Evolutionary conservation across 2,329 filamentous ascomycete species (phyloP), one percentile per base, ranked within the genome.

Genomic region (Teratosphaeria epicoccoides): DNA sequence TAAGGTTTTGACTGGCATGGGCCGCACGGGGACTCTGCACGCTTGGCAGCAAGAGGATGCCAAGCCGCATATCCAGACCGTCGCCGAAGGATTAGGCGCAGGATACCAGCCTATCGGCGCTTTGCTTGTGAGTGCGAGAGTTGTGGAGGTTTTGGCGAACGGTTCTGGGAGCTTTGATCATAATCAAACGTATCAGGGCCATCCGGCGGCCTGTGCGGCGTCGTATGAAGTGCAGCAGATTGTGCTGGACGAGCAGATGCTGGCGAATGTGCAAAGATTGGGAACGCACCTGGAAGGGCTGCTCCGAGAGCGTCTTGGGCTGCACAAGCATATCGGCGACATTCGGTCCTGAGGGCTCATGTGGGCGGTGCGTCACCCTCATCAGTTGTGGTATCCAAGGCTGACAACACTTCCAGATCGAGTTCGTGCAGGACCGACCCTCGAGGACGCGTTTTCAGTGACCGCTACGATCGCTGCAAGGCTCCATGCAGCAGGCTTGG

Each of bases 61-160:
- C 10, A 71, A 73, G 0, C 83, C 83, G 0, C 82, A 87, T 59
- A 71, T 87, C 1, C 75, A 83, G 60, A 79, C 80, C 0, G 67
- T 84, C 2, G 83, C 79, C 0, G 86, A 87, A 61, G 80, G 79
- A 0, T 70, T 87, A 0, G 80, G 76, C 0, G 82, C 75, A 11
- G 83, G 83, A 0, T 84, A 80, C 54, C 71, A 73, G 23, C 75
- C 81, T 0, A 73, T 84, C 6, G 78, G 81, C 0, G 82, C 71
- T 1, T 66, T 84, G 9, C 66, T 85, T 2, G 69, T 79, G 7
- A 70, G 74, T 25, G 59, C 68, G 3, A 68, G 67, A n/a, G 68
- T 84, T 10, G 65, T 76, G 24, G 63, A 76, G 40, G 63, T 69
- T 5, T 62, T 81, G 12, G 17, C 68, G 57, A 20, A 65, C 68